Conservation (phyloP, 441 rosid species). For the Corymbia calophylla region DNA sequence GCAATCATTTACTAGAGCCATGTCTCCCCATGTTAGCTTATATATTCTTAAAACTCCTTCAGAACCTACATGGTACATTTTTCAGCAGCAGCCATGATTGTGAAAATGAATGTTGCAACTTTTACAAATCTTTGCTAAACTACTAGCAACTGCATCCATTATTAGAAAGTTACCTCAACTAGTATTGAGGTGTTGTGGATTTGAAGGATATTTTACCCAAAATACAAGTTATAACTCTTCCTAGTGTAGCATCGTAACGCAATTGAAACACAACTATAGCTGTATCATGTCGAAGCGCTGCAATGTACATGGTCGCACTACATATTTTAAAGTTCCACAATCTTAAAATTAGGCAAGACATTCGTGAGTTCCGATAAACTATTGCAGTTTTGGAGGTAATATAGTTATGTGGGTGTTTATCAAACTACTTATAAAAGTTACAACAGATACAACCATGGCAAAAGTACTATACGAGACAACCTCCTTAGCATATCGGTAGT, state of each 20-base stretch:
- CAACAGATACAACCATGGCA: background rate
- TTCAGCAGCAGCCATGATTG: background rate
- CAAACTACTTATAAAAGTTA: background rate
- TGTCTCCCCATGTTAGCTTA: background rate
- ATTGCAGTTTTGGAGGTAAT: background rate
- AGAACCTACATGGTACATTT: background rate
- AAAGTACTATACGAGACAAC: background rate
- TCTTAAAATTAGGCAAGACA: accelerated
- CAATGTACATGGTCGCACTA: background rate
- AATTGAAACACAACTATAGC: background rate
- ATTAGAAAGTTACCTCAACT: background rate
- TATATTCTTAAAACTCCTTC: background rate
- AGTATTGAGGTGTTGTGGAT: background rate
- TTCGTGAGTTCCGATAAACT: background rate
- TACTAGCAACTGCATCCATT: background rate
- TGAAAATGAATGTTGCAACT: background rate
- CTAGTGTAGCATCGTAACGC: background rate
- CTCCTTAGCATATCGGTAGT: background rate
- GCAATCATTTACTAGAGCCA: too few species aligned
- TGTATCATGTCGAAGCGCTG: background rate
- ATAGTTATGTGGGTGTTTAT: background rate
- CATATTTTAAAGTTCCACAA: background rate
- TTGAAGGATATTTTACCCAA: background rate
- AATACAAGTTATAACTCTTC: background rate
- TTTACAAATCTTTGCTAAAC: background rate